Conservation (phyloP, 2,329 filamentous ascomycete genomes). For the Pseudonectria buxi region DNA sequence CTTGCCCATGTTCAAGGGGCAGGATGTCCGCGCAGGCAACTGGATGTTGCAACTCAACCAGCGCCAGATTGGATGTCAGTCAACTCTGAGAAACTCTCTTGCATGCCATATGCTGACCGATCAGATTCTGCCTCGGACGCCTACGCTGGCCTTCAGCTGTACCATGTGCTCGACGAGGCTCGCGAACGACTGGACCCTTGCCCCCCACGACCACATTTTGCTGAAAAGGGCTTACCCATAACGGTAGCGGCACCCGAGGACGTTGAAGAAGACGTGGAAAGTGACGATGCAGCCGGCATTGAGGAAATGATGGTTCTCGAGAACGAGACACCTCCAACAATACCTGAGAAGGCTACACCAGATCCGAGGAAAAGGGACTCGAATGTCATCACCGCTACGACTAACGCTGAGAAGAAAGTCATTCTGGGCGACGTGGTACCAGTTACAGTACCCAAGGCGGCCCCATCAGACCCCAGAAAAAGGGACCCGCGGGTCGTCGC, state of each 20-base stretch:
- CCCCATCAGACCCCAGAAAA: slow-evolving; percentile 1
- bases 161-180: slow-evolving; percentile 61
- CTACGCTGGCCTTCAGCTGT: slow-evolving; percentile 72
- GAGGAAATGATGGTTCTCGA: too few species aligned
- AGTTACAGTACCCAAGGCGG: background rate
- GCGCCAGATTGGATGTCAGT: slow-evolving; percentile 64
- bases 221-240: slow-evolving; percentile 61
- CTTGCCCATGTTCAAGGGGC: slow-evolving; percentile 69
- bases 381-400: background rate
- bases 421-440: background rate
- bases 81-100: background rate
- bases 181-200: slow-evolving; percentile 59
- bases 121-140: slow-evolving; percentile 74
- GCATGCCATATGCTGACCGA: slow-evolving; percentile 2
- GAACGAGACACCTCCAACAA: too few species aligned
- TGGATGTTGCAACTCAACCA: slow-evolving; percentile 61
- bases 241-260: slow-evolving; percentile 33
- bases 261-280: slow-evolving; percentile 24
- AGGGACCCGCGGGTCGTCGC: slow-evolving; percentile 36
- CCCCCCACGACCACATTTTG: slow-evolving; percentile 63
- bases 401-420: background rate
- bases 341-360: too few species aligned
- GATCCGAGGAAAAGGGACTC: slow-evolving; percentile 3
- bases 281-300: too few species aligned
- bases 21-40: slow-evolving; percentile 62